Evolutionary conservation across 495 filamentous ascomycete species (phyloP).

Genomic region (Pseudoneurospora amorphoporcata): DNA sequence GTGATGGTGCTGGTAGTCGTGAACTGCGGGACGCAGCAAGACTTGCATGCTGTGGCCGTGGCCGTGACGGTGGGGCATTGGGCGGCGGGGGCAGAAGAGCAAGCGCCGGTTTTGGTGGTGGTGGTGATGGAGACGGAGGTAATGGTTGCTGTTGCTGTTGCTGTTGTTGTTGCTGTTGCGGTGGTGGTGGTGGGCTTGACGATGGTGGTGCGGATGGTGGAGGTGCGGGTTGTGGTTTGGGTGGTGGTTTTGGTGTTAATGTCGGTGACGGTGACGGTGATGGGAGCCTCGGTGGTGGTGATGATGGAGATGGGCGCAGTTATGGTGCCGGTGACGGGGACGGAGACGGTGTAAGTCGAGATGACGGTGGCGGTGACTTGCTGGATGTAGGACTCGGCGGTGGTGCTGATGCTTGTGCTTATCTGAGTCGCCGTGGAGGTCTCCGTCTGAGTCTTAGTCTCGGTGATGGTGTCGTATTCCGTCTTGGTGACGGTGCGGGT

Average conservation of each 20-base stretch:
- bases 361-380: not conserved
- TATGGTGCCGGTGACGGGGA: not conserved
- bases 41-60: slow-evolving; percentile 18
- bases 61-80: slow-evolving; percentile 16
- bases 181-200: not conserved
- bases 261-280: slow-evolving; percentile 2
- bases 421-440: not conserved
- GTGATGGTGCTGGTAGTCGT: slow-evolving; percentile 16
- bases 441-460: not conserved
- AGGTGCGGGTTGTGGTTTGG: slow-evolving; percentile 1
- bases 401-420: not conserved
- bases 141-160: not conserved
- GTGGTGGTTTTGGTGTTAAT: slow-evolving; percentile 1
- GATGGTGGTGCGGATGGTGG: not conserved
- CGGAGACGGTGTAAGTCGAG: not conserved
- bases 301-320: not conserved
- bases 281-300: not conserved
- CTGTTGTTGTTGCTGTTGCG: not conserved
- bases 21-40: slow-evolving; percentile 21
- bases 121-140: slow-evolving; percentile 2
- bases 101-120: not conserved
- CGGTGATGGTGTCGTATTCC: slow-evolving; percentile 6
- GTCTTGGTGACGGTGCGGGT: slow-evolving; percentile 8
- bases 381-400: not conserved
- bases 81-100: not conserved